phyloP scores from a whole-genome alignment of 768 basidiomycete species.

The Hydnum rufescens region DNA sequence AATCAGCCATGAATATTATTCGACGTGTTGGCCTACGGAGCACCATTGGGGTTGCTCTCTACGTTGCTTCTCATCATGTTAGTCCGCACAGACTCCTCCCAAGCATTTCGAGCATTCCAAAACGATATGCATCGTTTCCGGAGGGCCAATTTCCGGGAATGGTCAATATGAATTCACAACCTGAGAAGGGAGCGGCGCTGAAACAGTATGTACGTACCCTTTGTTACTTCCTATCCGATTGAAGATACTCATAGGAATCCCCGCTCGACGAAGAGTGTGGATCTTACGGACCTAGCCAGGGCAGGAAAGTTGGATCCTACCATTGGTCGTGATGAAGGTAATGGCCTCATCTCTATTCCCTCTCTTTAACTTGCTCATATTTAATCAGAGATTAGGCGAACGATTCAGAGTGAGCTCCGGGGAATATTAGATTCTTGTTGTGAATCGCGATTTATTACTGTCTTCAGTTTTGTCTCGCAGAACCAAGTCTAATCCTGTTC shows the following conservation, averaged over 20 bases:
- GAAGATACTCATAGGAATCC: too few species aligned
- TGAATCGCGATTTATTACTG: not conserved
- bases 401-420: conserved; percentile 47
- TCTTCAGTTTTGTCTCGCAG: conserved; percentile 55
- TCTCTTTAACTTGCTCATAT: conserved; percentile 6
- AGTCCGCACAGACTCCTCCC: too few species aligned
- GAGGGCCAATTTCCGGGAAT: conserved; percentile 8
- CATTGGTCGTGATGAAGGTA: conserved; percentile 76
- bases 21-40: too few species aligned
- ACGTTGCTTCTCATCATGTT: too few species aligned
- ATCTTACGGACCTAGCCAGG: conserved; percentile 66
- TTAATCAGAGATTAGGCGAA: conserved; percentile 59
- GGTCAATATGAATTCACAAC: conserved; percentile 9
- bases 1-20: too few species aligned
- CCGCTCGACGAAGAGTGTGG: conserved; percentile 37
- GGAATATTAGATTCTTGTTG: not conserved
- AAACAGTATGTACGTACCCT: conserved; percentile 46
- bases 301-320: conserved; percentile 78
- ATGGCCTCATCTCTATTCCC: not conserved
- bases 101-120: too few species aligned
- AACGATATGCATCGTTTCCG: conserved; percentile 6
- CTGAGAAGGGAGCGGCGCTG: conserved; percentile 61
- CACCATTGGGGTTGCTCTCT: too few species aligned
- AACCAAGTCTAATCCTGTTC: conserved; percentile 81
- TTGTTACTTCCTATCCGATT: too few species aligned